A percentile compares a stretch with the other conserved stretches of the same genome.
Conservation (phyloP, 164 flowering plant species). For the Liquidambar formosana region DNA sequence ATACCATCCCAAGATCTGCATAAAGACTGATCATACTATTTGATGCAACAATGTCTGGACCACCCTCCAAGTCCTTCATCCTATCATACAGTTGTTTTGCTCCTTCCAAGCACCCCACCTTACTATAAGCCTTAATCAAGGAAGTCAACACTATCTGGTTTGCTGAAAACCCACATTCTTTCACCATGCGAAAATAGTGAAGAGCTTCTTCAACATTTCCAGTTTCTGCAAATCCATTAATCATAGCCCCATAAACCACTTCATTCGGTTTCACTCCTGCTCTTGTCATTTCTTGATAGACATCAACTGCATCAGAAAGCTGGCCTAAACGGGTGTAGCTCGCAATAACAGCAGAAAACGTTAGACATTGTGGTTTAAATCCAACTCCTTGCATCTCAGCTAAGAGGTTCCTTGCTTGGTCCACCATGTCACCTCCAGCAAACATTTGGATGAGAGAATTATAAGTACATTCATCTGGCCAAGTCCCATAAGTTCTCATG, state of each 20-base stretch:
- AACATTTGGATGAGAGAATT: constrained; percentile 87
- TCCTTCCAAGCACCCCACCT: constrained; percentile 61
- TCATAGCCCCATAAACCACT: constrained; percentile 76
- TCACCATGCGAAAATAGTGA: constrained; percentile 59
- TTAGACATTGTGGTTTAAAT: constrained; percentile 58
- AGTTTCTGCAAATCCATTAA: constrained; percentile 79
- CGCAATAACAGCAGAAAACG: constrained; percentile 77
- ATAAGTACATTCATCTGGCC: constrained; percentile 92
- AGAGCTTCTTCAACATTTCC: constrained; percentile 76
- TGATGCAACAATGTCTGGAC: constrained; percentile 76
- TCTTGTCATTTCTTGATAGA: constrained; percentile 58
- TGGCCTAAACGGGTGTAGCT: constrained; percentile 54
- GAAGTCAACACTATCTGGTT: constrained; percentile 79
- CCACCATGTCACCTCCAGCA: constrained; percentile 60
- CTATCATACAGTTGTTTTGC: constrained; percentile 58
- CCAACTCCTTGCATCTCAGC: constrained; percentile 73
- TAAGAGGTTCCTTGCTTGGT: constrained; percentile 55
- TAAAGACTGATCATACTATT: constrained; percentile 78
- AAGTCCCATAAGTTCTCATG: constrained; percentile 80
- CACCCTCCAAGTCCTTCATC: constrained; percentile 59
- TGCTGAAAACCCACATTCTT: constrained; percentile 55
- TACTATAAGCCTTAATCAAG: constrained; percentile 79
- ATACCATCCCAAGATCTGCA: constrained; percentile 74
- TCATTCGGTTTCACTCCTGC: constrained; percentile 77
- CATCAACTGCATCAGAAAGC: constrained; percentile 62